Evolutionary conservation across 176 grass and related monocot species (phyloP), one percentile per base, ranked within the genome.

Genomic region (sorghum (Sorghum bicolor)): DNA sequence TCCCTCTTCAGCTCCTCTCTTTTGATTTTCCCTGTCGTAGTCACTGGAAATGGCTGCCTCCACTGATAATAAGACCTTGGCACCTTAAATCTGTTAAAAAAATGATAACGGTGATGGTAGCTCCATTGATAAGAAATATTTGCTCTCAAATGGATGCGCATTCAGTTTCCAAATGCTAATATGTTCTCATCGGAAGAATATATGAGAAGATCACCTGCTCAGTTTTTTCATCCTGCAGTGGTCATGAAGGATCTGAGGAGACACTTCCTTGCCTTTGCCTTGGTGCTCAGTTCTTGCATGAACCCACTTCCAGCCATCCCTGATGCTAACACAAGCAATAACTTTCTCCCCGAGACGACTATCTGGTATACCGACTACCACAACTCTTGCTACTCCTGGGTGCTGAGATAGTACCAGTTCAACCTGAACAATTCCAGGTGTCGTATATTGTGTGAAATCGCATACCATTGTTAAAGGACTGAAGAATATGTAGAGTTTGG

Each of bases 11-110:
- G 41, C 47, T 89, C 80, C 79, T 98, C 89, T 84, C 91, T 90
- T 84, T 33, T 93, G 47, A 93, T 83, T 84, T 98, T 98, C n/a
- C 96, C 96, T 63, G 96, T 95, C 73, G 67, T 88, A 33, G 93
- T 98, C 48, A 93, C 69, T 52, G 92, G 91, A 82, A 98, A 98
- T 40, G 87, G 76, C 74, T 71, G 64, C 26, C 24, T 89, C 96
- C 92, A 93, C 30, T 80, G 58, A 43, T 85, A 67, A 80, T 86
- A 98, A n/a, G 76, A 34, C 74, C 77, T 98, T 14, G 96, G 93
- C 32, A 88, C 83, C 76, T 98, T 98, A 71, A 98, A 98, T 83
- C 96, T 98, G 87, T 76, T 52, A 5, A 79, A 69, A 67, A 36
- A 25, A 60, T 37, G 20, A 83, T 10, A 67, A 15, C 13, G 25